Percentiles rank a stretch among this genome's conserved stretches.
phyloP scores from a whole-genome alignment of 768 basidiomycete genomes.

The Podaxis sp. region DNA sequence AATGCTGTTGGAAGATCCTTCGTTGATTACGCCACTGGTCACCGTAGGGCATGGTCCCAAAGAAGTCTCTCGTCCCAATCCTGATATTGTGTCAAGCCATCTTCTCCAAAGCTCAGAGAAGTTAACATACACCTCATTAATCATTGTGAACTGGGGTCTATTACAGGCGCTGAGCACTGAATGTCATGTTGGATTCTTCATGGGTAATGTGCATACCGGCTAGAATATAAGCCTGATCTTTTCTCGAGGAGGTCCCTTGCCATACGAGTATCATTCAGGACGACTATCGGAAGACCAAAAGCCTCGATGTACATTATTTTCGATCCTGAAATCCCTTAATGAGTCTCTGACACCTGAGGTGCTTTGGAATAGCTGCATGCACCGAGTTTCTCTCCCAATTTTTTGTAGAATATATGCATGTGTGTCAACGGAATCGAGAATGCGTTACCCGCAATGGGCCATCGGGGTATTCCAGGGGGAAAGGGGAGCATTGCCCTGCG shows the following conservation, averaged over 20 bases:
- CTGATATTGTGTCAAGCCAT: neutral
- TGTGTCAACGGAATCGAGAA: conserved; percentile 13
- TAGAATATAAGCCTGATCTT: conserved; percentile 14
- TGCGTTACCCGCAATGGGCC: conserved; percentile 16
- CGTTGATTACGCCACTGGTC: conserved; percentile 25
- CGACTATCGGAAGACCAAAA: neutral
- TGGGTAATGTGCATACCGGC: neutral
- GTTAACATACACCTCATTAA: conserved; percentile 4
- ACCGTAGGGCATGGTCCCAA: conserved; percentile 25
- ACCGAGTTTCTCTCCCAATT: conserved; percentile 16
- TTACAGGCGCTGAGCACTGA: neutral
- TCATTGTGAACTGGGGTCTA: conserved; percentile 1
- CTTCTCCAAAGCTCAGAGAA: neutral
- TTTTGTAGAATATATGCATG: conserved; percentile 5
- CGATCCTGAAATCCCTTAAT: neutral
- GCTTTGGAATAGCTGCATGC: neutral
- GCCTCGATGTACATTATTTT: conserved; percentile 13
- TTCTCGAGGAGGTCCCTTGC: conserved; percentile 16
- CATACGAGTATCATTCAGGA: conserved; percentile 12
- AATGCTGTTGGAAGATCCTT: conserved; percentile 26
- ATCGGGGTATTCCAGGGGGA: conserved; percentile 13
- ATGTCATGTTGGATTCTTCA: neutral
- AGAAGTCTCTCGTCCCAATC: neutral
- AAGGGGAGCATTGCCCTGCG: neutral
- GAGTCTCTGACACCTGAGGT: neutral